These are phyloP conservation scores for Abrus pulchellus DNA, from an alignment of 306 rosid species.

Conservation along the genomic window DNA sequence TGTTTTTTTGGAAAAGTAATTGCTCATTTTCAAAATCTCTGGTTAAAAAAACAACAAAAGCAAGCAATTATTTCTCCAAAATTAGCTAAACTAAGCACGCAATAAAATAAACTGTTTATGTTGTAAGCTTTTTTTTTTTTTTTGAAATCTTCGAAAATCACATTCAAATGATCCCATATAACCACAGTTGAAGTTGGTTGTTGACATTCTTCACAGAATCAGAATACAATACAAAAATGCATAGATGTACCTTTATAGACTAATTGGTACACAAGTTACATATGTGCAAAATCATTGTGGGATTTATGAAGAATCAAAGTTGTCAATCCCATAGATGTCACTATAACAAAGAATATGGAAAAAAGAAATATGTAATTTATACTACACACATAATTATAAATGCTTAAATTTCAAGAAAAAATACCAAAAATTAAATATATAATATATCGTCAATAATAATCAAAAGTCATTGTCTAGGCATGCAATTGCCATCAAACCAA, in stretches of 20 bases:
- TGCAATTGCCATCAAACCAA: neutral
- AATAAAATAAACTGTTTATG: neutral
- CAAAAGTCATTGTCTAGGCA: neutral
- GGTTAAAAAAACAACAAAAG: neutral
- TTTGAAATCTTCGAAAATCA: too few species aligned
- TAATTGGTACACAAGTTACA: neutral
- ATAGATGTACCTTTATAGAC: conserved; percentile 1
- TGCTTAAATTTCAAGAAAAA: neutral
- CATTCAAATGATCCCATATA: neutral
- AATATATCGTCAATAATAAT: neutral
- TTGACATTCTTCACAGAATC: conserved; percentile 9
- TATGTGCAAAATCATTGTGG: neutral
- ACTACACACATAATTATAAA: neutral
- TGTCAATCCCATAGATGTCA: conserved; percentile 5
- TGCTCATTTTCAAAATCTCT: too few species aligned
- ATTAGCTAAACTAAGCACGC: neutral
- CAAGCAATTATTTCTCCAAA: neutral
- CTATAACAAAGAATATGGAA: neutral
- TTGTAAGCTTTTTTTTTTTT: too few species aligned
- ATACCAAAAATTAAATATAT: neutral
- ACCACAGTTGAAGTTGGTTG: conserved; percentile 18
- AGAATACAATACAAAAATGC: conserved; percentile 36
- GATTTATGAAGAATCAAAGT: conserved; percentile 6
- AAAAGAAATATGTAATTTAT: neutral
- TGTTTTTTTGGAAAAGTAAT: neutral